These are phyloP conservation scores for Zhuliangozyma parablackwelliae DNA, from an alignment of 1,139 yeast genomes.

Conservation along the genomic window DNA sequence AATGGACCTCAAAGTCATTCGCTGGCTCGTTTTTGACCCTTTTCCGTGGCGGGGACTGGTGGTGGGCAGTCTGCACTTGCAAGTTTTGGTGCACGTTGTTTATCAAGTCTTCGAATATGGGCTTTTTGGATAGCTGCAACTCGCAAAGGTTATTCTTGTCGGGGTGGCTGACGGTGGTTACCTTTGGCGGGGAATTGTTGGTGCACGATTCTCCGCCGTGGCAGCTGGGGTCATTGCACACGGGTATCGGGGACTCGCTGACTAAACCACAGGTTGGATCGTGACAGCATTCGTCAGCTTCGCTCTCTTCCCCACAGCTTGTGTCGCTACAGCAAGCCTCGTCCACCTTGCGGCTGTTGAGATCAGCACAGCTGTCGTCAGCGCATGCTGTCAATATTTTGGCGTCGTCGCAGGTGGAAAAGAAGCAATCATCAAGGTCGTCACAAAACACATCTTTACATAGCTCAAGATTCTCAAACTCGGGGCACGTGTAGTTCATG, in stretches of 20 bases:
- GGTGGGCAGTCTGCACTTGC: constrained; percentile 6
- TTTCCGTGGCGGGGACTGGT: constrained; percentile 1
- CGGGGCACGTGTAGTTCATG: constrained; percentile 16
- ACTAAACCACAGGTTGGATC: no score
- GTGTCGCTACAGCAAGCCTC: constrained; percentile 18
- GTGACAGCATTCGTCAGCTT: no score
- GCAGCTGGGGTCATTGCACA: constrained; percentile 16
- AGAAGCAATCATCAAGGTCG: constrained; percentile 45
- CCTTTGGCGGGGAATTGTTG: constrained; percentile 2
- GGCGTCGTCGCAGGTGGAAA: constrained; percentile 24
- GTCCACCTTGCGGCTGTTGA: constrained; percentile 5
- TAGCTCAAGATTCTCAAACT: constrained; percentile 28
- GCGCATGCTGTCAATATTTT: constrained; percentile 8
- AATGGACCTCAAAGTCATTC: constrained; percentile 16
- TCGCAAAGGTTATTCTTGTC: constrained; percentile 30
- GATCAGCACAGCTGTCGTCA: constrained; percentile 13
- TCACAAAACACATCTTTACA: constrained; percentile 44
- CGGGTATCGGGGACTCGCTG: not conserved
- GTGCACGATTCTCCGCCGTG: not conserved
- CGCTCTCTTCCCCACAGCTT: constrained; percentile 5
- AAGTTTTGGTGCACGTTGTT: constrained; percentile 29
- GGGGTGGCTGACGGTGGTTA: constrained; percentile 3
- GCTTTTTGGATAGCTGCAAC: constrained; percentile 10
- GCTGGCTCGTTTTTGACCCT: constrained; percentile 5
- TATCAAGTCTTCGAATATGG: constrained; percentile 33